A percentile compares a stretch with the other conserved stretches of the same genome.
phyloP scores from a whole-genome alignment of 306 rosid species.

The Vigna reflexopilosa region DNA sequence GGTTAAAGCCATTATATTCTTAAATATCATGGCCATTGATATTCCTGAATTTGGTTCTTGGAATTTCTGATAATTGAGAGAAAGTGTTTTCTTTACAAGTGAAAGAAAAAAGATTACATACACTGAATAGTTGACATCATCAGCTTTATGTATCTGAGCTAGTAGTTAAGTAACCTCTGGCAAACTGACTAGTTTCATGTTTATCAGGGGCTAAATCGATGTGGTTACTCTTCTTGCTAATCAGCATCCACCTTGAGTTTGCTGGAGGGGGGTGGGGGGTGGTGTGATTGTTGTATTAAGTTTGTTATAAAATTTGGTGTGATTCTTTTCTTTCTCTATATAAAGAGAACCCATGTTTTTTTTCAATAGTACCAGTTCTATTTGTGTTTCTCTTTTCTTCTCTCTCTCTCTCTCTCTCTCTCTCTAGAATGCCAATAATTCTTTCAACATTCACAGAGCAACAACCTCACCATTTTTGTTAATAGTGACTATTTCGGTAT shows the following conservation, averaged over 20 bases:
- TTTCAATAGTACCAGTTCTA: too few relatives aligned
- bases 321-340: too few relatives aligned
- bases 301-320: too few relatives aligned
- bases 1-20: slow-evolving; percentile 50
- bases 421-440: too few relatives aligned
- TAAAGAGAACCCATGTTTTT: too few relatives aligned
- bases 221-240: too few relatives aligned
- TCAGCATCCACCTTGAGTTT: too few relatives aligned
- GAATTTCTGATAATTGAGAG: not conserved
- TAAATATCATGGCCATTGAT: not conserved
- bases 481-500: not conserved
- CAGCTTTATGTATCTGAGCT: not conserved
- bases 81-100: not conserved
- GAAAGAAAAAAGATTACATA: not conserved
- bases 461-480: not conserved
- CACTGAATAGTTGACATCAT: not conserved
- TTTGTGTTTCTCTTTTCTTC: too few relatives aligned
- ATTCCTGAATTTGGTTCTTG: not conserved
- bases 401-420: too few relatives aligned
- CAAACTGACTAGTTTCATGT: not conserved
- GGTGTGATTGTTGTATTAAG: too few relatives aligned
- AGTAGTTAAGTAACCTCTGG: not conserved
- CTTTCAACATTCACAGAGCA: not conserved
- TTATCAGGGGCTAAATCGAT: too few relatives aligned
- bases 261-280: too few relatives aligned